Conservation (phyloP, 345 rosid species). For the Psidium guajava region DNA sequence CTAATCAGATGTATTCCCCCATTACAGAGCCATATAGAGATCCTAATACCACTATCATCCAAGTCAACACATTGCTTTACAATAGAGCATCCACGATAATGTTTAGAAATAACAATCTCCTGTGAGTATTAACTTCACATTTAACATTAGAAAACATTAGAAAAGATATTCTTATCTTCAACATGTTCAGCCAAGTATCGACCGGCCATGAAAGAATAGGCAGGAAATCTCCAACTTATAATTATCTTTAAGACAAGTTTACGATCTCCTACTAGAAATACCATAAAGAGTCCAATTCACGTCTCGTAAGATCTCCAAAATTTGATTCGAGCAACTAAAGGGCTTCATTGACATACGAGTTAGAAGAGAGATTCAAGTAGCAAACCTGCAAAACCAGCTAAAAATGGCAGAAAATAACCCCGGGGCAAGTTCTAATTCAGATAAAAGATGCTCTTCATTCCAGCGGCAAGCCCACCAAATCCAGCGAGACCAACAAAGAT, state of each 20-base stretch:
- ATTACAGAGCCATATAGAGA: neutral
- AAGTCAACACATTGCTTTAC: neutral
- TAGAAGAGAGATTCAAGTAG: neutral
- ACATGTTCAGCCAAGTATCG: neutral
- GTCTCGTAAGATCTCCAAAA: neutral
- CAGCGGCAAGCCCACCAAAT: neutral
- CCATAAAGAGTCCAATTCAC: neutral
- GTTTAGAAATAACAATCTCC: neutral
- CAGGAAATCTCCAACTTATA: neutral
- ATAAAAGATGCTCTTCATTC: neutral
- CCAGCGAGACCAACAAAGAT: neutral
- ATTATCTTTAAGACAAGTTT: neutral
- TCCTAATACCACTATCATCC: neutral
- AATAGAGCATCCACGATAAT: neutral
- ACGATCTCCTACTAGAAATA: neutral
- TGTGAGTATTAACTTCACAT: neutral
- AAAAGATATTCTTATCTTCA: neutral
- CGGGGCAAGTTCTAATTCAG: neutral
- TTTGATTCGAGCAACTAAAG: neutral
- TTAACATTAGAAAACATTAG: neutral
- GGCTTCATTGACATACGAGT: neutral
- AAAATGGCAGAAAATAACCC: neutral
- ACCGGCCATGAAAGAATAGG: neutral
- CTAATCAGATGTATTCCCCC: neutral
- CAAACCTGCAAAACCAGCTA: neutral